phyloP scores from a whole-genome alignment of 2,329 filamentous ascomycete genomes.

The Hawksworthiomyces lignivorus region DNA sequence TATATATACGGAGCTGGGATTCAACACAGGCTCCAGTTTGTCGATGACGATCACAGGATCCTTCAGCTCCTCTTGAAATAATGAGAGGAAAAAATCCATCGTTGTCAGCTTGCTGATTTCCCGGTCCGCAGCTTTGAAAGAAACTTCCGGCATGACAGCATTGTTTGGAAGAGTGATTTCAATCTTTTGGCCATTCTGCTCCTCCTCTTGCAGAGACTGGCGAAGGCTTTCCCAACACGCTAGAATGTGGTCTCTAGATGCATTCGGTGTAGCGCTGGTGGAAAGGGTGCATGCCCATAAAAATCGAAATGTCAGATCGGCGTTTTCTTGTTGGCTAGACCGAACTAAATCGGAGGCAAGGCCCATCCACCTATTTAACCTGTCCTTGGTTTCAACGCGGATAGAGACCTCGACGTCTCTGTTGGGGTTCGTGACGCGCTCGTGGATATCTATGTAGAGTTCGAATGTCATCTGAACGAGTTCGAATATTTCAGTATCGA shows the following conservation, averaged over 20 bases:
- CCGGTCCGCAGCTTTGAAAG: constrained; percentile 71
- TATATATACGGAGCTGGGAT: constrained; percentile 53
- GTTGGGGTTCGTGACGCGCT: constrained; percentile 49
- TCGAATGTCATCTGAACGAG: constrained; percentile 54
- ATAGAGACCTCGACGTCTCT: constrained; percentile 43
- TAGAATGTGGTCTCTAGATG: constrained; percentile 48
- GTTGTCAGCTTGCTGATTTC: constrained; percentile 90
- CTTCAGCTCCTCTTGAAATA: constrained; percentile 76
- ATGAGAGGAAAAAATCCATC: constrained; percentile 88
- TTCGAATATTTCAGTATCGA: too few species aligned
- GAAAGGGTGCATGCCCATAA: constrained; percentile 50
- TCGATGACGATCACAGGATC: constrained; percentile 84
- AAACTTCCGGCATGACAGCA: constrained; percentile 79
- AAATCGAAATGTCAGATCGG: constrained; percentile 42
- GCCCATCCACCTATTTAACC: constrained; percentile 45
- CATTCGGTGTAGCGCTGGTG: constrained; percentile 44
- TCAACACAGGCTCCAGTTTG: constrained; percentile 83
- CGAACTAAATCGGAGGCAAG: constrained; percentile 39
- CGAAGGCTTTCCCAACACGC: constrained; percentile 52
- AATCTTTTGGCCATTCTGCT: constrained; percentile 24
- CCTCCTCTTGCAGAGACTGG: constrained; percentile 37
- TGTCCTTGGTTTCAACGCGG: constrained; percentile 40
- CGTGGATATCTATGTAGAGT: constrained; percentile 53
- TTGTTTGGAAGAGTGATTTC: constrained; percentile 71
- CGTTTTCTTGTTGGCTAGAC: constrained; percentile 25